Percentiles rank a stretch among this genome's conserved stretches.
phyloP scores from a whole-genome alignment of 441 rosid species.

The Biscutella auriculata region DNA sequence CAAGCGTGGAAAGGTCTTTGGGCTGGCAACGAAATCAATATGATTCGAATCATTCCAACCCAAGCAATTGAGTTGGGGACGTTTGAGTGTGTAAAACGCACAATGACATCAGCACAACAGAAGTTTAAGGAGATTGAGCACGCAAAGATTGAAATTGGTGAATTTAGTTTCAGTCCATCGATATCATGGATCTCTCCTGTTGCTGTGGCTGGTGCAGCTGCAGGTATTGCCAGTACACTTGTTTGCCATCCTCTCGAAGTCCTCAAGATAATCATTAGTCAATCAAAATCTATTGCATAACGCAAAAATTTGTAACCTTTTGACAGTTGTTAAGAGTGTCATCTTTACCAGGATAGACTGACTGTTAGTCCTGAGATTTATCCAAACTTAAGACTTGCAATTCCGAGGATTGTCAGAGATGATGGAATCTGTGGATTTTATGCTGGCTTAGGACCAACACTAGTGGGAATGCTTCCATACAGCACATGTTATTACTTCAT shows the following conservation, averaged over 20 bases:
- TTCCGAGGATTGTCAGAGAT: slow-evolving; percentile 62
- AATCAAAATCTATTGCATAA: neutral
- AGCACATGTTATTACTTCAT: slow-evolving; percentile 94
- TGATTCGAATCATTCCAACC: slow-evolving; percentile 86
- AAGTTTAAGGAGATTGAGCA: slow-evolving; percentile 43
- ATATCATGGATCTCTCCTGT: slow-evolving; percentile 88
- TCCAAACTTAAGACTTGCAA: slow-evolving; percentile 64
- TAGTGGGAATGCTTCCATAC: slow-evolving; percentile 95
- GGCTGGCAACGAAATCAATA: slow-evolving; percentile 93
- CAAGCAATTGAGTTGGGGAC: slow-evolving; percentile 94
- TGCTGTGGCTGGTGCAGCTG: slow-evolving; percentile 95
- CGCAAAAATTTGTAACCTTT: too few relatives aligned
- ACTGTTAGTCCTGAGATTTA: slow-evolving; percentile 76
- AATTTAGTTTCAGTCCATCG: slow-evolving; percentile 43
- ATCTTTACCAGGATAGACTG: slow-evolving; percentile 74
- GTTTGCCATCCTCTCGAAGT: slow-evolving; percentile 98
- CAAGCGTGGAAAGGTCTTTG: slow-evolving; percentile 96
- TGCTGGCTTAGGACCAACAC: slow-evolving; percentile 75
- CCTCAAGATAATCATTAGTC: slow-evolving; percentile 47
- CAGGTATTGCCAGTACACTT: slow-evolving; percentile 80
- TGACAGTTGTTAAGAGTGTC: too few relatives aligned
- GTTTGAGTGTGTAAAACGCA: slow-evolving; percentile 76
- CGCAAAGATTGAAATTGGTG: slow-evolving; percentile 58
- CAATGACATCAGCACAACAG: slow-evolving; percentile 61
- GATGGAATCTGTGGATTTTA: slow-evolving; percentile 81